Evolutionary conservation across 805 yeast species (phyloP), one percentile per base, ranked within the genome.

Genomic region (Lipomyces anomalus): DNA sequence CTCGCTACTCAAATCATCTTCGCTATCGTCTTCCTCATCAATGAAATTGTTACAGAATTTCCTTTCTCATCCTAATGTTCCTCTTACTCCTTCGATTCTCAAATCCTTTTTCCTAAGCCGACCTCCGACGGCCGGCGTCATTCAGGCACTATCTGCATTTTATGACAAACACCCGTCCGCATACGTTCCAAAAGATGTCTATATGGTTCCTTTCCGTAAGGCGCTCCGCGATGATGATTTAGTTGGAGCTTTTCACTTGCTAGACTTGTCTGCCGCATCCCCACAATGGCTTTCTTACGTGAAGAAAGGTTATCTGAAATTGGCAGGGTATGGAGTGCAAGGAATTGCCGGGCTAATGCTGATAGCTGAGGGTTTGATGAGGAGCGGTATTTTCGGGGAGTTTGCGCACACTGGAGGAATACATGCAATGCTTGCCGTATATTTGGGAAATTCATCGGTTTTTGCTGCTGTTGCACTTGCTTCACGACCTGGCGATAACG

Each of bases 141-240:
- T 24, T 17, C 39, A 38, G 21, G 59, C 55, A 2, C 38, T 56
- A 13, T 40, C 36, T 6, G 24, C 44, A 9, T 56, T 53, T 42
- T 49, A 56, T 35, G 39, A 42, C 13, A 42, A 35, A 4, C 35
- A 38, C 34, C 39, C 22, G 7, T 42, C 43, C 13, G 38, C 36
- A 26, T 24, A 38, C 18, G 26, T 56, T 5, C 41, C 48, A 35
- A 26, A 41, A 4, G 0, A 52, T 6, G 40, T 53, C 21, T 78
- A 82, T 3, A 68, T 80, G 67, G 72, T 82, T n/a, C 84, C 88
- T 3, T 75, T 83, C 49, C 61, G 89, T 17, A 61, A 71, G 35
- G 68, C 79, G n/a, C 60, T 82, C 2, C 79, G 70, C 63, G 69
- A 75, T 50, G 82, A 78, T 1, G 78, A 81, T 40, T 68, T 80